phyloP scores from a whole-genome alignment of 495 filamentous ascomycete genomes.

The Annulohypoxylon moriforme region DNA sequence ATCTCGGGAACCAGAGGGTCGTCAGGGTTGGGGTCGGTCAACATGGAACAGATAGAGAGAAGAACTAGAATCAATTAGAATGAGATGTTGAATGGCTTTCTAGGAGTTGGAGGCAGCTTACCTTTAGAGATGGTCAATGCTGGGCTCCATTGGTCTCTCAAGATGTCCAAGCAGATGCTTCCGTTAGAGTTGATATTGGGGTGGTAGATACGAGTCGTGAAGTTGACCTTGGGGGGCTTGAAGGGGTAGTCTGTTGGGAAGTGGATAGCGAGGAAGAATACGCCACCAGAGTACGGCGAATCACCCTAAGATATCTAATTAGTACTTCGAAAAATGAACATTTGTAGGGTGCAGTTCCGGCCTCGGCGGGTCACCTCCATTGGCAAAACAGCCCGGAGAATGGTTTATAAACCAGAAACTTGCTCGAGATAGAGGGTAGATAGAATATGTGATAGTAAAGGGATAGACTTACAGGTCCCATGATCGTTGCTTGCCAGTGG shows the following conservation, averaged over 20 bases:
- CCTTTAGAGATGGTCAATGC: constrained; percentile 99
- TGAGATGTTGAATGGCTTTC: neutral
- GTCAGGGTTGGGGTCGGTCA: constrained; percentile 99
- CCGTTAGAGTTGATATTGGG: constrained; percentile 99
- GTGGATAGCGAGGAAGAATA: constrained; percentile 98
- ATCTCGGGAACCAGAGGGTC: constrained; percentile 98
- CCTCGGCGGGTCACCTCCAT: neutral
- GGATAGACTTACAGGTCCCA: constrained; percentile 91
- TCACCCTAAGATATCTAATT: constrained; percentile 70
- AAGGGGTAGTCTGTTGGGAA: constrained; percentile 99
- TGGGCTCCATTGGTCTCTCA: constrained; percentile 99
- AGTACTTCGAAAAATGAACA: constrained; percentile 39
- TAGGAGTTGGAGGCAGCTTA: constrained; percentile 52
- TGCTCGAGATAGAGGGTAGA: constrained; percentile 1
- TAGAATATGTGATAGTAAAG: neutral
- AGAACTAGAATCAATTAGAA: constrained; percentile 69
- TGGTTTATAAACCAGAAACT: neutral
- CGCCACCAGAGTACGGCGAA: constrained; percentile 95
- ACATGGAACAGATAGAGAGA: constrained; percentile 99
- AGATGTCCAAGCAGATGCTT: constrained; percentile 97
- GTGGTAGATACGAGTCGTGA: constrained; percentile 99
- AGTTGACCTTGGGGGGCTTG: constrained; percentile 99
- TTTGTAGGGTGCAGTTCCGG: constrained; percentile 1
- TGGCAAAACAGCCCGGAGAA: constrained; percentile 5
- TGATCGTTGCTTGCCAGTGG: constrained; percentile 99